Evolutionary conservation across 305 asterid species (phyloP).

Genomic region (Striga hermonthica): DNA sequence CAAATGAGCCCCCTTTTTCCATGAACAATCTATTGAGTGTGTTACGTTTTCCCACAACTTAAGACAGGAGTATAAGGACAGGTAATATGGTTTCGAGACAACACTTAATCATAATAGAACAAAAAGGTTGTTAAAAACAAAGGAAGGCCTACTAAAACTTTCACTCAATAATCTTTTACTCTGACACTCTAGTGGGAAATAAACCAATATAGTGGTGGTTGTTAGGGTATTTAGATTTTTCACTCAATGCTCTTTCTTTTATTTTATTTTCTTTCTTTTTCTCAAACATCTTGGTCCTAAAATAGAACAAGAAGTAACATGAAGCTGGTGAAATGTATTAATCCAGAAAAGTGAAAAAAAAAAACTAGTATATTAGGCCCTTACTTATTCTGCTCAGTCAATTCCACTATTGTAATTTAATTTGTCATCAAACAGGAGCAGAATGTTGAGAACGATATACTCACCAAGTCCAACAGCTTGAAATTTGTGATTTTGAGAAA

Average conservation of each 20-base stretch:
- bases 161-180: not conserved
- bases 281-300: not conserved
- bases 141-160: not conserved
- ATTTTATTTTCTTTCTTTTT: too few species aligned
- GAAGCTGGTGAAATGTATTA: not conserved
- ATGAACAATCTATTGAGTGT: not conserved
- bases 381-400: not conserved
- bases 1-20: not conserved
- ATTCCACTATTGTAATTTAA: not conserved
- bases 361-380: not conserved
- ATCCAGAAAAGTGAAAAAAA: not conserved
- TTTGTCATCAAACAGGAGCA: not conserved
- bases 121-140: not conserved
- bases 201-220: not conserved
- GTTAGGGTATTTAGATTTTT: too few species aligned
- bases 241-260: too few species aligned
- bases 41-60: too few species aligned
- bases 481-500: conserved; percentile 94
- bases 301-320: not conserved
- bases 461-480: conserved; percentile 99
- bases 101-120: not conserved
- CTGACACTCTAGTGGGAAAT: not conserved
- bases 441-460: conserved; percentile 28
- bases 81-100: not conserved
- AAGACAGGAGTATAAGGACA: not conserved